Conservation (phyloP, 345 rosid species). For the Nasturtium officinale region DNA sequence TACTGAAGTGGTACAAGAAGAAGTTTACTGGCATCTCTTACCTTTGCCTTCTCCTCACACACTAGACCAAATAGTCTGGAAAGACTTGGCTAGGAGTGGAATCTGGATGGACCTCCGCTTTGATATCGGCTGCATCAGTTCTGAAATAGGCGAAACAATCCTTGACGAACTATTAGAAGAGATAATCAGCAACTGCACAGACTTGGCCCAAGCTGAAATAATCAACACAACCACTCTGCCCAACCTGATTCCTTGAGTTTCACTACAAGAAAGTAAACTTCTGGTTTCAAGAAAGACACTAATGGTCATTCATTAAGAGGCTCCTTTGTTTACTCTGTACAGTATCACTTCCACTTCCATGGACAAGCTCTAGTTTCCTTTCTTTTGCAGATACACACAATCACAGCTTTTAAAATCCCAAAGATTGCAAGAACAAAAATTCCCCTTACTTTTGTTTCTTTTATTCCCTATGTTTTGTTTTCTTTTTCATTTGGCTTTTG, state of each 20-base stretch:
- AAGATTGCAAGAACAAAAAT: not conserved
- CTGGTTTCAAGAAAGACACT: not conserved
- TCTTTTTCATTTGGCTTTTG: constrained; percentile 25
- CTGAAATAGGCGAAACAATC: constrained; percentile 58
- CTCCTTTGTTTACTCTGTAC: constrained; percentile 31
- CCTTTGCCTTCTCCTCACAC: constrained; percentile 69
- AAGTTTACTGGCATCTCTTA: constrained; percentile 70
- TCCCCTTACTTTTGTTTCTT: not conserved
- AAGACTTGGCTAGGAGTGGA: constrained; percentile 66
- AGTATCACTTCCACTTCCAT: constrained; percentile 30
- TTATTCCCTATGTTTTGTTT: not conserved
- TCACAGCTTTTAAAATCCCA: constrained; percentile 28
- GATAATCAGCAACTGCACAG: constrained; percentile 43
- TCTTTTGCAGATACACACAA: constrained; percentile 36
- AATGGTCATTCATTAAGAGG: constrained; percentile 16
- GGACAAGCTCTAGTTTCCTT: constrained; percentile 24
- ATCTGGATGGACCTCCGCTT: constrained; percentile 70
- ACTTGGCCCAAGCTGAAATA: constrained; percentile 25
- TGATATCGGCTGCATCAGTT: constrained; percentile 51
- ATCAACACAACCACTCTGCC: constrained; percentile 25
- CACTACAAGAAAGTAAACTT: constrained; percentile 20
- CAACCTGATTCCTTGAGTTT: constrained; percentile 11
- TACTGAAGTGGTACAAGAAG: constrained; percentile 60
- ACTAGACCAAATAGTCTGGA: constrained; percentile 68
- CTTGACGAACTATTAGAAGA: constrained; percentile 69